Conservation (phyloP, 352 stramenopile genomes). For the Pythium coloratum region DNA sequence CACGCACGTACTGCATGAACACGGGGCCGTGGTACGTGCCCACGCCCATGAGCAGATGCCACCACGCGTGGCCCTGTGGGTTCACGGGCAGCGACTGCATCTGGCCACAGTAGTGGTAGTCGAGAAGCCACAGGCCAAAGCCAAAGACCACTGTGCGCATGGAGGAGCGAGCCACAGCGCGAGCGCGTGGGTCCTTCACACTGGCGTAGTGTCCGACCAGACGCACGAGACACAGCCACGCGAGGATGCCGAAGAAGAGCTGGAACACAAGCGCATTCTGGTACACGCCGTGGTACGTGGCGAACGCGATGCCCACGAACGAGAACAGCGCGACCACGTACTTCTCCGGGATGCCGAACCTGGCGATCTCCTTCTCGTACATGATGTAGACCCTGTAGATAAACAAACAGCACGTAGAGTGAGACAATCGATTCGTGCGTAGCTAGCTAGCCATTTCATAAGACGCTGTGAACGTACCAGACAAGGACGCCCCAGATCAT, state of each 20-base stretch:
- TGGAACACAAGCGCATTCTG: constrained; percentile 80
- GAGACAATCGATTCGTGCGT: neutral
- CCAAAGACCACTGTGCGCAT: constrained; percentile 61
- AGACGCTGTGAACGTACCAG: constrained; percentile 34
- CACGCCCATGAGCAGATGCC: constrained; percentile 83
- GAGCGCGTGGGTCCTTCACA: constrained; percentile 53
- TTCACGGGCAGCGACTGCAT: constrained; percentile 65
- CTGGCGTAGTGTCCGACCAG: constrained; percentile 62
- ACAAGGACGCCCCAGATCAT: constrained; percentile 84
- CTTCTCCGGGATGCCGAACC: constrained; percentile 41
- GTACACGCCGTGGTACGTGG: constrained; percentile 72
- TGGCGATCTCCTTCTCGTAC: constrained; percentile 71
- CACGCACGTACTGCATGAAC: constrained; percentile 87
- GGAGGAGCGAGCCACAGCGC: constrained; percentile 61
- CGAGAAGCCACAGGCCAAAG: constrained; percentile 71
- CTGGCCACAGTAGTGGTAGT: constrained; percentile 78
- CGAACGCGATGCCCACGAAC: constrained; percentile 61
- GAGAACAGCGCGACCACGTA: constrained; percentile 53
- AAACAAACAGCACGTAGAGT: neutral
- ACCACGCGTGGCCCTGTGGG: constrained; percentile 81
- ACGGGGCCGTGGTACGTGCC: constrained; percentile 76
- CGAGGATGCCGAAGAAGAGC: constrained; percentile 68
- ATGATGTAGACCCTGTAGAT: constrained; percentile 73
- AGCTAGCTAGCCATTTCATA: too few relatives aligned
- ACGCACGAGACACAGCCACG: constrained; percentile 46